phyloP scores from a whole-genome alignment of 129 eudicot species.

The Pittosporum tobira region DNA sequence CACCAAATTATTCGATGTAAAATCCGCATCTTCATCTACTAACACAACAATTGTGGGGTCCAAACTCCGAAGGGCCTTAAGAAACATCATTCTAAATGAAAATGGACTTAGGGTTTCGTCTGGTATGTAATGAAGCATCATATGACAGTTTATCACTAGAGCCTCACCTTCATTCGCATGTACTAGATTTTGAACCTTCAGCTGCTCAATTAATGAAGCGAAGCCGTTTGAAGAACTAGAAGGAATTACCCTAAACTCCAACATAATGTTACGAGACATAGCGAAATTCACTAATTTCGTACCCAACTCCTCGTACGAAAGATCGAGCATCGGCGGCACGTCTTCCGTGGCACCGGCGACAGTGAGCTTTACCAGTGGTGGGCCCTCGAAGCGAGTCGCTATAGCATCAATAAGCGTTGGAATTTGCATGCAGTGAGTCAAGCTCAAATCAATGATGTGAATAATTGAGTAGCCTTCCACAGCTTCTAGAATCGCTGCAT shows the following conservation, averaged over 20 bases:
- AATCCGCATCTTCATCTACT: constrained; percentile 90
- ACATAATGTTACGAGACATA: constrained; percentile 45
- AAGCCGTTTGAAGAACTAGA: constrained; percentile 62
- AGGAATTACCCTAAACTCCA: constrained; percentile 64
- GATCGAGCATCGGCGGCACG: constrained; percentile 63
- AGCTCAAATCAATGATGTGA: constrained; percentile 71
- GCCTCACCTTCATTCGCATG: constrained; percentile 39
- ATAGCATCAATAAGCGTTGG: constrained; percentile 79
- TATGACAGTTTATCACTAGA: constrained; percentile 72
- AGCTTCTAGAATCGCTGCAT: constrained; percentile 72
- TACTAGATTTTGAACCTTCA: constrained; percentile 35
- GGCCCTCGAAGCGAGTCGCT: constrained; percentile 44
- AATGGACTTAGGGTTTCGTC: constrained; percentile 53
- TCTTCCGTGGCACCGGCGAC: constrained; percentile 59
- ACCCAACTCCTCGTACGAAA: constrained; percentile 78
- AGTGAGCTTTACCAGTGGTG: constrained; percentile 65
- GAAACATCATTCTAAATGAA: constrained; percentile 43
- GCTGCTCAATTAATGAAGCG: constrained; percentile 46
- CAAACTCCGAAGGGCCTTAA: constrained; percentile 50
- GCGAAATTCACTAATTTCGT: constrained; percentile 64
- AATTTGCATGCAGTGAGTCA: constrained; percentile 95
- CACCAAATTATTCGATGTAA: constrained; percentile 55
- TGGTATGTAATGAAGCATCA: constrained; percentile 83
- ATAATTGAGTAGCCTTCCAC: constrained; percentile 41
- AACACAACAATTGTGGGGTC: constrained; percentile 59